Conservation (phyloP, 495 filamentous ascomycete species). For the Xylaria nigripes region DNA sequence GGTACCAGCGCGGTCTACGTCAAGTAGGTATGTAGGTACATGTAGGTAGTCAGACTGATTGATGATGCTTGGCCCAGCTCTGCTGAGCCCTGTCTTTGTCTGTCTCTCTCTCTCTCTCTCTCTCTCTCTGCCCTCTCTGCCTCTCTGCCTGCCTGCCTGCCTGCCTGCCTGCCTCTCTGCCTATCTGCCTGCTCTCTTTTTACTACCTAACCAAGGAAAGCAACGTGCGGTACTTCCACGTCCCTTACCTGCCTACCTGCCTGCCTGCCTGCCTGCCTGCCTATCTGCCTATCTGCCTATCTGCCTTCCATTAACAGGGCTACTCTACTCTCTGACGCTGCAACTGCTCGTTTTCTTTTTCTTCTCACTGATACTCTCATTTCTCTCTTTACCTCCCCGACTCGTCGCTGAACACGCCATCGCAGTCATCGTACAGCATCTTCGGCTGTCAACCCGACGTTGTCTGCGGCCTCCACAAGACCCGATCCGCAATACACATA, state of each 20-base stretch:
- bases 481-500: slow-evolving; percentile 4
- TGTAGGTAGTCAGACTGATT: too few species aligned
- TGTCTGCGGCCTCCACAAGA: slow-evolving; percentile 7
- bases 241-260: too few species aligned
- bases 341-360: slow-evolving; percentile 4
- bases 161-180: not conserved
- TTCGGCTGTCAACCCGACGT: slow-evolving; percentile 2
- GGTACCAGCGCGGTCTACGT: too few species aligned
- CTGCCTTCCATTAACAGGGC: too few species aligned
- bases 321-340: not conserved
- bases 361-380: slow-evolving; percentile 2
- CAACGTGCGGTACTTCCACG: too few species aligned
- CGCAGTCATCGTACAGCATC: slow-evolving; percentile 8
- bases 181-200: not conserved
- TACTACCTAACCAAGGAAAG: too few species aligned
- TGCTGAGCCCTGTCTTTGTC: not conserved
- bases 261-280: not conserved
- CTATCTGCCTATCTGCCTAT: too few species aligned
- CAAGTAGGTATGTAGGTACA: too few species aligned
- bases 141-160: too few species aligned
- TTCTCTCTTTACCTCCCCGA: not conserved
- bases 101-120: not conserved
- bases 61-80: too few species aligned
- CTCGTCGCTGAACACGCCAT: slow-evolving; percentile 5
- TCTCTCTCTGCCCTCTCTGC: too few species aligned